These are phyloP conservation scores for Candida pseudofarinosa DNA, from an alignment of 805 yeast genomes.

Conservation along the genomic window DNA sequence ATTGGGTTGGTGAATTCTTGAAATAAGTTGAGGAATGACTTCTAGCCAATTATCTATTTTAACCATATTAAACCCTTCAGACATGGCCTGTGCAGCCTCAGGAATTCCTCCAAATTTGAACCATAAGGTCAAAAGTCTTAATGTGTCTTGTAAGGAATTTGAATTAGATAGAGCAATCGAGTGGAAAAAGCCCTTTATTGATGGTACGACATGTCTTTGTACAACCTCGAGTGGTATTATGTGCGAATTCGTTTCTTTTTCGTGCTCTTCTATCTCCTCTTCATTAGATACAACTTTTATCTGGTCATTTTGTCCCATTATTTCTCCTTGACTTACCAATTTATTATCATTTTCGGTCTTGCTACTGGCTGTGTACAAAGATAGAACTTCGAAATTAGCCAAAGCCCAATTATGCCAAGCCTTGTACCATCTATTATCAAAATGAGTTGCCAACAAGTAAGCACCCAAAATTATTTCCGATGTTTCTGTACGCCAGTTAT, in stretches of 20 bases:
- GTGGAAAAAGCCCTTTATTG: constrained; percentile 92
- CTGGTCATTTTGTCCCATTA: constrained; percentile 27
- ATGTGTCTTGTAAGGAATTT: constrained; percentile 87
- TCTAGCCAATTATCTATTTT: constrained; percentile 92
- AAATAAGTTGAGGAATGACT: constrained; percentile 91
- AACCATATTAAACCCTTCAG: constrained; percentile 86
- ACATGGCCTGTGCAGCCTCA: constrained; percentile 86
- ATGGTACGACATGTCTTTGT: constrained; percentile 89
- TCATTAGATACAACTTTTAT: constrained; percentile 12
- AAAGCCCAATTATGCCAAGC: constrained; percentile 99
- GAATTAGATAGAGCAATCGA: constrained; percentile 85
- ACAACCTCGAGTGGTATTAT: constrained; percentile 51
- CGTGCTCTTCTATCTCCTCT: constrained; percentile 11
- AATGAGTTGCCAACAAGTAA: constrained; percentile 88
- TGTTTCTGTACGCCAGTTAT: constrained; percentile 71
- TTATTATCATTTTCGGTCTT: constrained; percentile 11
- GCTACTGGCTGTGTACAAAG: constrained; percentile 44
- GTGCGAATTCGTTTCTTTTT: constrained; percentile 18
- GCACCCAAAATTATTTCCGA: constrained; percentile 88
- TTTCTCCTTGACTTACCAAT: constrained; percentile 13
- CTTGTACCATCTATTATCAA: constrained; percentile 90
- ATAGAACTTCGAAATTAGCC: constrained; percentile 93
- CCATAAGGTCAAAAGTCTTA: constrained; percentile 89
- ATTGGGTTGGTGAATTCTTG: constrained; percentile 94
- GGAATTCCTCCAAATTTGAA: constrained; percentile 91